Conservation (phyloP, 805 yeast genomes). For the Spathaspora hagerdaliae region DNA sequence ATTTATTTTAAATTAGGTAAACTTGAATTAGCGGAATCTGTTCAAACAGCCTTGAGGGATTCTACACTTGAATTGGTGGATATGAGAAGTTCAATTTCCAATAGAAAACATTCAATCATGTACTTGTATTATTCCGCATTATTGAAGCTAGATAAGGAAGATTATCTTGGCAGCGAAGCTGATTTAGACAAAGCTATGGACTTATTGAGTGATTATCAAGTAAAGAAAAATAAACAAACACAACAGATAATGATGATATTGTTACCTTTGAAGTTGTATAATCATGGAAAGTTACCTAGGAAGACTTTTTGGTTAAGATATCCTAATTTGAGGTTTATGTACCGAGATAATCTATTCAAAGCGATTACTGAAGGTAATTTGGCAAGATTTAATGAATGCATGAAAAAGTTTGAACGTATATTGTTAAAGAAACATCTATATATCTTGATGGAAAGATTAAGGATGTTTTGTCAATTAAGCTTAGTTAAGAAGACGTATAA, state of each 20-base stretch:
- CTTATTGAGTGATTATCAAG: conserved; percentile 22
- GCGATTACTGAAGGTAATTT: conserved; percentile 57
- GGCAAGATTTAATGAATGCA: conserved; percentile 40
- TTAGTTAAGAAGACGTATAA: conserved; percentile 41
- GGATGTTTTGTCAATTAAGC: conserved; percentile 47
- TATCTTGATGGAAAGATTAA: conserved; percentile 50
- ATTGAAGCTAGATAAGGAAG: conserved; percentile 61
- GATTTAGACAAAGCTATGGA: conserved; percentile 51
- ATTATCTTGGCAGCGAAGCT: conserved; percentile 47
- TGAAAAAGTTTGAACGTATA: conserved; percentile 43
- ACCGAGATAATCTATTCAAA: conserved; percentile 42
- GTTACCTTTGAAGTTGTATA: conserved; percentile 59
- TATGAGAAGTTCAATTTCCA: conserved; percentile 30
- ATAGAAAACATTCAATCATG: conserved; percentile 47
- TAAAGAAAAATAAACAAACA: conserved; percentile 19
- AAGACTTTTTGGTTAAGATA: conserved; percentile 31
- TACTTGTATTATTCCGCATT: conserved; percentile 70
- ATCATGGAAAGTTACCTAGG: conserved; percentile 46
- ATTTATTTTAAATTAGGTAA: conserved; percentile 65
- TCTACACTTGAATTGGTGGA: conserved; percentile 52
- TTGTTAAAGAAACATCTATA: conserved; percentile 60
- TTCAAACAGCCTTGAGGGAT: conserved; percentile 64
- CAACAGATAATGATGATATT: conserved; percentile 54
- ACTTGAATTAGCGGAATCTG: conserved; percentile 67
- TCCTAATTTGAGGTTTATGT: conserved; percentile 40